phyloP scores from a whole-genome alignment of 139 green algal species.

The Dunaliella sp. region DNA sequence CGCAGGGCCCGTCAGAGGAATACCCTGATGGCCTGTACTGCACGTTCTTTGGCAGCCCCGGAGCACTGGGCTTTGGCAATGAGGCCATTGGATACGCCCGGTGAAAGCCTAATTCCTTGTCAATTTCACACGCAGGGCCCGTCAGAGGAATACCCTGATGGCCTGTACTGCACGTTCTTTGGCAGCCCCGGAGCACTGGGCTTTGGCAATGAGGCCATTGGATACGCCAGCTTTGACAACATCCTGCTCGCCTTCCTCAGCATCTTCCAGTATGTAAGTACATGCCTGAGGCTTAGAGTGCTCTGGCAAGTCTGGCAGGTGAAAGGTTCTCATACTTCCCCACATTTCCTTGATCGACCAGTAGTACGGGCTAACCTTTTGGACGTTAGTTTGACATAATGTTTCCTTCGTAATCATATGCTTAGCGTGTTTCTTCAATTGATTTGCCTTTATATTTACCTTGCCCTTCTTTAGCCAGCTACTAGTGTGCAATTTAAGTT shows the following conservation, averaged over 20 bases:
- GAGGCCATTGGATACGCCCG: not conserved
- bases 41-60: not conserved
- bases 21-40: not conserved
- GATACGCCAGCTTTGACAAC: slow-evolving; percentile 58
- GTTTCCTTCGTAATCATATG: no score
- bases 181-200: not conserved
- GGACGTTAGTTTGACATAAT: no score
- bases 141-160: not conserved
- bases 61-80: not conserved
- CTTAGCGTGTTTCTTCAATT: no score
- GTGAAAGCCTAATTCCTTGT: no score
- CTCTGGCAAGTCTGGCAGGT: no score
- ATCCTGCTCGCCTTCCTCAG: slow-evolving; percentile 59
- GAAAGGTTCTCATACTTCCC: no score
- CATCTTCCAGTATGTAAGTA: slow-evolving; percentile 60
- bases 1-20: not conserved
- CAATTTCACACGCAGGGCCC: not conserved
- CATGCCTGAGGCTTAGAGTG: no score
- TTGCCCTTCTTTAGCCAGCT: no score
- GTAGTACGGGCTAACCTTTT: no score
- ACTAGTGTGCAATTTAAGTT: no score
- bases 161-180: not conserved
- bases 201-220: not conserved
- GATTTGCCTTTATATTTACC: no score
- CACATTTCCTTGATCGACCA: no score